These are phyloP conservation scores for Rhexocercosporidium sp. DNA, from an alignment of 2,329 filamentous ascomycete genomes.

Conservation along the genomic window DNA sequence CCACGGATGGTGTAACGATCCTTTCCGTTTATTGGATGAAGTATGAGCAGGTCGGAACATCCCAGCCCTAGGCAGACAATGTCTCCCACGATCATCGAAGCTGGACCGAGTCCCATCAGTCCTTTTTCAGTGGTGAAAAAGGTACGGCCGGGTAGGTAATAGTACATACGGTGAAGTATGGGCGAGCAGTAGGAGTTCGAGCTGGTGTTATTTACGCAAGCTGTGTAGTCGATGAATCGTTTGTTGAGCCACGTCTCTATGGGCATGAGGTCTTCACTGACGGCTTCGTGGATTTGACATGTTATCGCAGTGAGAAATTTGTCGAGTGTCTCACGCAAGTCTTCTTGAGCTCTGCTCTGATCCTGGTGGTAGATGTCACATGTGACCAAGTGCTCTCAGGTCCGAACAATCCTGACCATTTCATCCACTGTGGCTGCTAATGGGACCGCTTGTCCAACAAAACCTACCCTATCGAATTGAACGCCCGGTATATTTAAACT, in stretches of 20 bases:
- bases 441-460: not conserved
- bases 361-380: not conserved
- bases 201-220: not conserved
- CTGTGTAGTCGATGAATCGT: not conserved
- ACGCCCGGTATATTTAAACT: not conserved
- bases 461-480: not conserved
- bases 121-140: not conserved
- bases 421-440: not conserved
- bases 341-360: not conserved
- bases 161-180: not conserved
- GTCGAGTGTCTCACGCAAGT: not conserved
- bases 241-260: not conserved
- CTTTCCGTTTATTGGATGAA: not conserved
- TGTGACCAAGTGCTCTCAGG: not conserved
- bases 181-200: not conserved
- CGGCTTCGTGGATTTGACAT: not conserved
- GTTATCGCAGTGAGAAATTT: not conserved
- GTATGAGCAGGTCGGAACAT: not conserved
- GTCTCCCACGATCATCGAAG: not conserved
- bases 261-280: not conserved
- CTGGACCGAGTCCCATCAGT: not conserved
- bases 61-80: not conserved
- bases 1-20: not conserved
- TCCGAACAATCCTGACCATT: not conserved
- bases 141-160: not conserved